Conservation (phyloP, 345 rosid genomes). For the Leavenworthia alabamica region DNA sequence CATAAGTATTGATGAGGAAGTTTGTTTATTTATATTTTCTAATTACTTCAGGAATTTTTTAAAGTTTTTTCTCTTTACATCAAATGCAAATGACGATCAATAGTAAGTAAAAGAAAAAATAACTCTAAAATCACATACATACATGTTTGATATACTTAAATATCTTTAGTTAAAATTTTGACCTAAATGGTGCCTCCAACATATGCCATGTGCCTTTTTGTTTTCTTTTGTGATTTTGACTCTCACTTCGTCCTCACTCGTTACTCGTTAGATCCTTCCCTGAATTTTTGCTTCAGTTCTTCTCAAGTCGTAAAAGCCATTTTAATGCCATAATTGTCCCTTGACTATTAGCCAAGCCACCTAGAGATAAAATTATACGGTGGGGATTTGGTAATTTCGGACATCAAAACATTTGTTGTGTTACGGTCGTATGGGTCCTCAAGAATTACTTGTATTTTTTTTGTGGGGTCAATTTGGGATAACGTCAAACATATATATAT, state of each 20-base stretch:
- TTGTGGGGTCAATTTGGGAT: conserved; percentile 23
- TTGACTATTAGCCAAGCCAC: neutral
- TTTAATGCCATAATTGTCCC: conserved; percentile 6
- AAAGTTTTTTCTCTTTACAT: too few species aligned
- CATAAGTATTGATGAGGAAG: too few species aligned
- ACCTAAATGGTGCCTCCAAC: too few species aligned
- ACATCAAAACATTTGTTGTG: conserved; percentile 21
- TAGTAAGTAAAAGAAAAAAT: too few species aligned
- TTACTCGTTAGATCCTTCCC: conserved; percentile 6
- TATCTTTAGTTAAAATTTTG: too few species aligned
- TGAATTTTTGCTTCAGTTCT: conserved; percentile 12
- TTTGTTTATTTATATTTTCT: too few species aligned
- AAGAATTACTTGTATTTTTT: conserved; percentile 11
- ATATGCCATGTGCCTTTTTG: conserved; percentile 12
- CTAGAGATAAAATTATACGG: neutral
- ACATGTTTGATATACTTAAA: too few species aligned
- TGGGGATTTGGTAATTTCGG: neutral
- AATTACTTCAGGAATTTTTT: too few species aligned
- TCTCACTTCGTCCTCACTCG: neutral
- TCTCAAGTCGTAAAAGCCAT: conserved; percentile 14
- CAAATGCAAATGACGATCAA: too few species aligned
- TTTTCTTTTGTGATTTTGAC: neutral
- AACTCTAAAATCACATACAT: too few species aligned
- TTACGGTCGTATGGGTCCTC: conserved; percentile 17
- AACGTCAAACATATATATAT: conserved; percentile 21